Base-by-base conservation (phyloP, 2,329 filamentous ascomycete species). In the Trichoderma brevicompactum region DNA sequence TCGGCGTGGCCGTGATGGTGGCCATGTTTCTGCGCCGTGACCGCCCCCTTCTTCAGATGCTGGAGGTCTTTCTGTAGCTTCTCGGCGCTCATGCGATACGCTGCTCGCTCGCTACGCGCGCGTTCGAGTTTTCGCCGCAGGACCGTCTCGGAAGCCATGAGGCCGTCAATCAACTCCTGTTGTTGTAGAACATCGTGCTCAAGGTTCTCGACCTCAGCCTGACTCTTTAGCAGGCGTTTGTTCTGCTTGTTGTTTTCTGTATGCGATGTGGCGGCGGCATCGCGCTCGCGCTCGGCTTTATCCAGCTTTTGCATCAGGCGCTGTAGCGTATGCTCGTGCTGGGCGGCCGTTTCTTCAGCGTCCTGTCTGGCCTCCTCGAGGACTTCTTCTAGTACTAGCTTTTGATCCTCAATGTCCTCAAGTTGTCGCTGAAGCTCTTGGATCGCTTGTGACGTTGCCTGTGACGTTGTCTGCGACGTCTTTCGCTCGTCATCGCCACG, bases 121-220 rank as follows among this genome's bases (percentile, higher is more conserved):
- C 89, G 85, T 65, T 91, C 87, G 19, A 96, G 83, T 70, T 94
- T 92, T 62, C 82, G 80, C 9, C 87, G 83, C 15, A 92, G 81
- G 9, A 86, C 81, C 19, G 80, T 79, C 71, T 91, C 87, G n/a
- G 84, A 83, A 13, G 79, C 79, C 40, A 81, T 77, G 34, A 88
- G 80, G 38, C 80, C 77, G 46, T 85, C 84, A 55, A 94, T 85
- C 13, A 87, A 83, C 64, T 86, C 82, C 64, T 92, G 88, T 67
- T 90, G 88, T 72, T 91, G 87, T 6, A 84, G 82, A 34, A 95
- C 82, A 72, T 91, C 88, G 65, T 91, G 83, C 70, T 92, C 88
- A n/a, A 95, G 81, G 40, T 88, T 85, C 74, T 92, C 87, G 48
- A 84, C 80, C 71, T 89, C 85, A 12, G 87, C 80, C 74, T 90